Evolutionary conservation across 108 stramenopile genomes (phyloP).

Genomic region (Mayamaea pseudoterrestris): DNA sequence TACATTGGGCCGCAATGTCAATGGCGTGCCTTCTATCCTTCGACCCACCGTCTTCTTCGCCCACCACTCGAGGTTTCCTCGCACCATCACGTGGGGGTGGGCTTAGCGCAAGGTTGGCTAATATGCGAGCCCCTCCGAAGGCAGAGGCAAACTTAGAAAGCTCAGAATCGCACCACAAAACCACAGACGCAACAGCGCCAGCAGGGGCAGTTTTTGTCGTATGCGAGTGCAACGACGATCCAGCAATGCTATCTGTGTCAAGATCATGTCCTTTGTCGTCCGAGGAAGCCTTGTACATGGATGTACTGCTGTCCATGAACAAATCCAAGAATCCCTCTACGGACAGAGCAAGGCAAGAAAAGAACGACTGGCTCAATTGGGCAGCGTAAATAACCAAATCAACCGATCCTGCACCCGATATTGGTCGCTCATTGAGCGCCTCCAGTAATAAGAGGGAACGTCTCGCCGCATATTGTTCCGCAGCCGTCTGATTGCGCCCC

Average conservation of each 20-base stretch:
- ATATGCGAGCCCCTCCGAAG: constrained; percentile 66
- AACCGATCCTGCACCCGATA: constrained; percentile 47
- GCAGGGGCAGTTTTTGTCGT: constrained; percentile 42
- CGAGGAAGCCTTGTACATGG: constrained; percentile 8
- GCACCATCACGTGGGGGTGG: constrained; percentile 28
- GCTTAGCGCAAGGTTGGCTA: constrained; percentile 61
- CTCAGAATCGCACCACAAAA: constrained; percentile 80
- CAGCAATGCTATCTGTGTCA: constrained; percentile 14
- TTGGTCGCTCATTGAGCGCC: constrained; percentile 71
- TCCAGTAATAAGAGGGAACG: constrained; percentile 60
- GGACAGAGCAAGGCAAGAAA: constrained; percentile 59
- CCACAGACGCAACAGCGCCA: constrained; percentile 63
- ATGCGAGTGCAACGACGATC: constrained; percentile 26
- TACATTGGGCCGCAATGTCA: constrained; percentile 72
- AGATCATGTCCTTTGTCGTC: constrained; percentile 15
- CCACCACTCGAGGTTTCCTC: constrained; percentile 10
- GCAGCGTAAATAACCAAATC: constrained; percentile 79
- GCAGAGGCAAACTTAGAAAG: constrained; percentile 65
- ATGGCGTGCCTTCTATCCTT: constrained; percentile 37
- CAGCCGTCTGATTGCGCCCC: constrained; percentile 67
- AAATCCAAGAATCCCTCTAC: constrained; percentile 79
- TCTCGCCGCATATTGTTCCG: constrained; percentile 64
- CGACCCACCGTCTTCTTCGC: constrained; percentile 2
- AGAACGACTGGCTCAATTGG: constrained; percentile 78
- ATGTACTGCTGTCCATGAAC: constrained; percentile 26